Evolutionary conservation across 2,329 filamentous ascomycete genomes (phyloP).

Genomic region (Curvularia eragrostidis): DNA sequence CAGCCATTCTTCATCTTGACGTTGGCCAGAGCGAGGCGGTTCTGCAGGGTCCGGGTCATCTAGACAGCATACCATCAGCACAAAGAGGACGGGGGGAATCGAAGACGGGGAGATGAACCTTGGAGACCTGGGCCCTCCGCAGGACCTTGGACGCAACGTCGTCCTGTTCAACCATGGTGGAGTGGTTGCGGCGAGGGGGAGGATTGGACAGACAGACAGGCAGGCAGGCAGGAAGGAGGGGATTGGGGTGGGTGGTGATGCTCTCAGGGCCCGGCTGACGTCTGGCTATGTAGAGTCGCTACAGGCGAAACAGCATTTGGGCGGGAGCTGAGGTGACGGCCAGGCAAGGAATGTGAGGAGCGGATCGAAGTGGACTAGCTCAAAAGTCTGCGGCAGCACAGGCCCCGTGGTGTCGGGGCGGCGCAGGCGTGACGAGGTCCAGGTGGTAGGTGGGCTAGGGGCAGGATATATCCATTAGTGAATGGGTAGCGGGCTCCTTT

Average conservation of each 20-base stretch:
- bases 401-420: slow-evolving; percentile 29
- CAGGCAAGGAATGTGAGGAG: slow-evolving; percentile 40
- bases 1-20: slow-evolving; percentile 97
- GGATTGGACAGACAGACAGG: slow-evolving; percentile 14
- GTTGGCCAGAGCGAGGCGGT: slow-evolving; percentile 91
- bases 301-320: slow-evolving; percentile 34
- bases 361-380: slow-evolving; percentile 36
- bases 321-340: slow-evolving; percentile 39
- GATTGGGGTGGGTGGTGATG: slow-evolving; percentile 12
- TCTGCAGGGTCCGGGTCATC: slow-evolving; percentile 93
- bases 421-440: slow-evolving; percentile 13
- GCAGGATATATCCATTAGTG: slow-evolving; percentile 5
- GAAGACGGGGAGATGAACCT: slow-evolving; percentile 39
- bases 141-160: slow-evolving; percentile 54
- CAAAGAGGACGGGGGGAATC: slow-evolving; percentile 25
- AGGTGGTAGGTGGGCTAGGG: slow-evolving; percentile 11
- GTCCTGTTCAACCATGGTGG: slow-evolving; percentile 46
- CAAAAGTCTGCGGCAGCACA: slow-evolving; percentile 32
- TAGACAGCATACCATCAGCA: slow-evolving; percentile 53
- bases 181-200: slow-evolving; percentile 14
- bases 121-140: slow-evolving; percentile 53
- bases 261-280: slow-evolving; percentile 31
- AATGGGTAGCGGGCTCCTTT: slow-evolving; percentile 13
- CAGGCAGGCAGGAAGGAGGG: slow-evolving; percentile 15
- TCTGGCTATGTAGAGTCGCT: slow-evolving; percentile 38